These are phyloP conservation scores for Mucor plumbeus DNA, from an alignment of 371 early-diverging fungal species.

Conservation along the genomic window DNA sequence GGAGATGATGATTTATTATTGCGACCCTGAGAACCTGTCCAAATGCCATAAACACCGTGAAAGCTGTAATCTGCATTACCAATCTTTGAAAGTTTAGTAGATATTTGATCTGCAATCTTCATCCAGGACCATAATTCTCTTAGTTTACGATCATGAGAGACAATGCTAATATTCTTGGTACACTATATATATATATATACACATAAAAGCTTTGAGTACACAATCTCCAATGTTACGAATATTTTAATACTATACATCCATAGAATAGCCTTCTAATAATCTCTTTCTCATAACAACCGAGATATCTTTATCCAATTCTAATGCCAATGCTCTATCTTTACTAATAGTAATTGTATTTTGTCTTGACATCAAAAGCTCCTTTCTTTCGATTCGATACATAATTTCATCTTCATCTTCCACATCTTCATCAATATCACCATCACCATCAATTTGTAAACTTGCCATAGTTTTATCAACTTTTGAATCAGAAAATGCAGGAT, in stretches of 20 bases:
- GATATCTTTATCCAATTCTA: constrained; percentile 66
- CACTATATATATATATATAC: constrained; percentile 28
- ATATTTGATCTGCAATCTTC: constrained; percentile 62
- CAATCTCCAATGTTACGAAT: neutral
- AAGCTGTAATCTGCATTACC: constrained; percentile 70
- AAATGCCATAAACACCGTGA: constrained; percentile 75
- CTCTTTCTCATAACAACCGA: constrained; percentile 79
- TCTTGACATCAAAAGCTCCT: neutral
- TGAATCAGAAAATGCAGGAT: neutral
- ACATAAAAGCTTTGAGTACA: neutral
- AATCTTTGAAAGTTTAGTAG: constrained; percentile 55
- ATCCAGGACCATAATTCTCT: constrained; percentile 82
- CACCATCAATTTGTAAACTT: neutral
- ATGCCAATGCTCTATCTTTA: constrained; percentile 9
- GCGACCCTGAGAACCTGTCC: constrained; percentile 34
- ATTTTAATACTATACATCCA: constrained; percentile 60
- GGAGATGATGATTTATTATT: constrained; percentile 43
- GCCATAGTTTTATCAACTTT: neutral
- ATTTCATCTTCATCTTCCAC: neutral
- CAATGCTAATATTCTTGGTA: constrained; percentile 43
- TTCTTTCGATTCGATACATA: neutral
- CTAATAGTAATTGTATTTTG: constrained; percentile 2
- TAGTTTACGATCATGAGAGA: constrained; percentile 46
- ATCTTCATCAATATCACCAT: neutral
- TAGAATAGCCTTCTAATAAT: constrained; percentile 74